Percentiles rank a stretch among this genome's conserved stretches.
These are phyloP conservation scores for Penicillium rolfsii DNA, from an alignment of 2,329 filamentous ascomycete species.

Conservation along the genomic window DNA sequence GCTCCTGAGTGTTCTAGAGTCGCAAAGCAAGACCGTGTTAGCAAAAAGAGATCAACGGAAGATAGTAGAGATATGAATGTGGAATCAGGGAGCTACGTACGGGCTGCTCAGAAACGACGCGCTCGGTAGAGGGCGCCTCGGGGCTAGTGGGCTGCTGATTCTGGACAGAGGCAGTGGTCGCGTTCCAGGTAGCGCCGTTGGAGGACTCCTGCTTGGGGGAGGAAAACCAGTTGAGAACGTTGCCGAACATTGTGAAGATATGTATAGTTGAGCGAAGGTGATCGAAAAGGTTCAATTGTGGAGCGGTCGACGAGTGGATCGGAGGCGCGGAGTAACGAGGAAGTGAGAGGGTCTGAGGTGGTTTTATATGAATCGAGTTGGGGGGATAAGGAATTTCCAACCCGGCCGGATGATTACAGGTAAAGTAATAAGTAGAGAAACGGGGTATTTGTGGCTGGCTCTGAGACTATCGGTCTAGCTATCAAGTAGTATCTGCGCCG, in stretches of 20 bases:
- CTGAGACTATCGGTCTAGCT: neutral
- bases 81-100: slow-evolving; percentile 20
- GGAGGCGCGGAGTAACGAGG: neutral
- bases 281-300: neutral
- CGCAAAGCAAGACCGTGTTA: neutral
- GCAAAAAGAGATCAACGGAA: neutral
- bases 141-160: slow-evolving; percentile 33
- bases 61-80: too few relatives aligned
- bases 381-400: neutral
- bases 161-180: slow-evolving; percentile 29
- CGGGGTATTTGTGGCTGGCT: neutral
- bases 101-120: slow-evolving; percentile 27
- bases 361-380: slow-evolving; percentile 10
- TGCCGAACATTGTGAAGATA: slow-evolving; percentile 24
- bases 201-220: slow-evolving; percentile 27
- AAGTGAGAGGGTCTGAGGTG: neutral
- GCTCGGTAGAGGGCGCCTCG: slow-evolving; percentile 27
- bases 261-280: neutral
- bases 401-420: neutral
- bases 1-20: slow-evolving; percentile 25
- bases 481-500: neutral
- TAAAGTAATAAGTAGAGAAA: neutral
- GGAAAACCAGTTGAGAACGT: slow-evolving; percentile 33
- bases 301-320: neutral
- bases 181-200: slow-evolving; percentile 24